A percentile compares a stretch with the other conserved stretches of the same genome.
These are phyloP conservation scores for Hymenoscyphus fraxineus DNA, from an alignment of 2,329 filamentous ascomycete species.

Conservation along the genomic window DNA sequence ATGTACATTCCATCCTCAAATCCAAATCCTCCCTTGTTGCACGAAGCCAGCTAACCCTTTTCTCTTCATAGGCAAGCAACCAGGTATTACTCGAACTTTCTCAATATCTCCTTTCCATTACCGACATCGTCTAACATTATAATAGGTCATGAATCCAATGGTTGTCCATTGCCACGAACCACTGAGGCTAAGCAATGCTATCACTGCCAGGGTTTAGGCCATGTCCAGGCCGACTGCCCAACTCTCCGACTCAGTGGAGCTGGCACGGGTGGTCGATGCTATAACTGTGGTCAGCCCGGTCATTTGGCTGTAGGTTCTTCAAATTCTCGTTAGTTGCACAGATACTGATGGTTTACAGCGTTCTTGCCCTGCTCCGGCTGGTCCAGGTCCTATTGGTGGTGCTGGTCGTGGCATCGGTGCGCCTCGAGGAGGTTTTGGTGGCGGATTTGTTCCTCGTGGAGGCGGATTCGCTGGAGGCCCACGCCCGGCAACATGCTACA, in stretches of 20 bases:
- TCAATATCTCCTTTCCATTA: neutral
- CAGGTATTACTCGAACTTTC: constrained; percentile 47
- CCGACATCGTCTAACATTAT: constrained; percentile 17
- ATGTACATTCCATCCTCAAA: constrained; percentile 38
- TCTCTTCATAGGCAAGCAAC: constrained; percentile 65
- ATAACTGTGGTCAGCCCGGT: constrained; percentile 89
- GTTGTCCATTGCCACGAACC: constrained; percentile 91
- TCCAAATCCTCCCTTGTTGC: constrained; percentile 4
- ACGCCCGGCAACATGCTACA: constrained; percentile 68
- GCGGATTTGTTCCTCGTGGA: constrained; percentile 56
- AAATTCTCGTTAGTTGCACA: constrained; percentile 4
- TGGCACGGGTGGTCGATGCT: constrained; percentile 82
- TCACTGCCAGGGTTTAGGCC: constrained; percentile 96
- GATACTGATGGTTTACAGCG: constrained; percentile 48
- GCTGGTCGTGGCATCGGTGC: constrained; percentile 65
- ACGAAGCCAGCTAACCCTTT: constrained; percentile 9
- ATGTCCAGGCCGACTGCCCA: constrained; percentile 98
- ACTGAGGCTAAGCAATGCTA: constrained; percentile 99
- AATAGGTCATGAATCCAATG: constrained; percentile 90
- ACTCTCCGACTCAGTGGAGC: constrained; percentile 87
- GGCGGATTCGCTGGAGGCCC: constrained; percentile 71
- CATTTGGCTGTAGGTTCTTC: constrained; percentile 73
- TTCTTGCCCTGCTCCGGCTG: constrained; percentile 75
- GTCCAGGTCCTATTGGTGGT: constrained; percentile 40
- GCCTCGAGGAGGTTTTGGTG: constrained; percentile 66